Percentiles rank a stretch among this genome's conserved stretches.
Conservation (phyloP, 345 rosid species). For the Corchorus olitorius region DNA sequence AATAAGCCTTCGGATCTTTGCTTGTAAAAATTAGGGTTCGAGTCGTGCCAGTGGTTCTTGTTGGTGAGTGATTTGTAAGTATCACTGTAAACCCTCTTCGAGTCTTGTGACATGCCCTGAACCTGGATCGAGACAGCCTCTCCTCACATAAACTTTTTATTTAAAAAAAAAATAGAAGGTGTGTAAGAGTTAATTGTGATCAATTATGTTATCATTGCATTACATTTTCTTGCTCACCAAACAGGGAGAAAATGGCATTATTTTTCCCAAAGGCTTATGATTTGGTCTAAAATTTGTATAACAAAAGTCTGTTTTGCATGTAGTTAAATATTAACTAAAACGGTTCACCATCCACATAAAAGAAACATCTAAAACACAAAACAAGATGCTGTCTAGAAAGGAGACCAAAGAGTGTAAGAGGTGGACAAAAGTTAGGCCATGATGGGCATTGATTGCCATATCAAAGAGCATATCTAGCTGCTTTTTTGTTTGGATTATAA, state of each 20-base stretch:
- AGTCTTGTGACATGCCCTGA: no score
- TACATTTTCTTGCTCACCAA: constrained; percentile 18
- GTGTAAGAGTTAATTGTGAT: not conserved
- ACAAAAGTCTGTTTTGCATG: not conserved
- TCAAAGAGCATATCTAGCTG: constrained; percentile 11
- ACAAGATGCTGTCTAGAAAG: constrained; percentile 11
- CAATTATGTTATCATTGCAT: constrained; percentile 12
- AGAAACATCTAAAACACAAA: not conserved
- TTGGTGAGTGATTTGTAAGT: no score
- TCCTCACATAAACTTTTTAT: no score
- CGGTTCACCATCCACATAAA: not conserved
- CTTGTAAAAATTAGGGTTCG: no score
- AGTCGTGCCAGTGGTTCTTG: no score
- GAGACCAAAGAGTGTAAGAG: constrained; percentile 26
- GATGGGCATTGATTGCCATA: constrained; percentile 5
- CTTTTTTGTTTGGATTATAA: not conserved
- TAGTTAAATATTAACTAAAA: constrained; percentile 14
- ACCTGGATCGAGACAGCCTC: no score
- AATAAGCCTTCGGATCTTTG: no score
- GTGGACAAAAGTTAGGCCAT: constrained; percentile 18
- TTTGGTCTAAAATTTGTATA: constrained; percentile 19
- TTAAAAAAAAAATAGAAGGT: no score
- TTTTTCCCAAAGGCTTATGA: constrained; percentile 17
- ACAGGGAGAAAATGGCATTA: not conserved
- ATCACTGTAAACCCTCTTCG: no score